Conservation (phyloP, 2,329 filamentous ascomycete species). For the Fusarium anthophilum region DNA sequence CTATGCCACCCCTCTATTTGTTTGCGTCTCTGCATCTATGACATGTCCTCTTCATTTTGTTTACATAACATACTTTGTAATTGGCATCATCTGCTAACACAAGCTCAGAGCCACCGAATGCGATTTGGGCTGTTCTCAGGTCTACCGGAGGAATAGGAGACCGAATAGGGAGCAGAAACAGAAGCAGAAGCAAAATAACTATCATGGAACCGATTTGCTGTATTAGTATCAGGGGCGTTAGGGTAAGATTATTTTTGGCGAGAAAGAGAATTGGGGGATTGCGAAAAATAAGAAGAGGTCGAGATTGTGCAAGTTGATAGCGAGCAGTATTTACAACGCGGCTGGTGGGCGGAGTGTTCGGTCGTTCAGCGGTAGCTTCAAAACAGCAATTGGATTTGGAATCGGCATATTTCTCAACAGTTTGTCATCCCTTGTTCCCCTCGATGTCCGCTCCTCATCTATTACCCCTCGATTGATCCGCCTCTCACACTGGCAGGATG, state of each 20-base stretch:
- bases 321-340: constrained; percentile 49
- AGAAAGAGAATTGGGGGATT: constrained; percentile 36
- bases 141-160: constrained; percentile 65
- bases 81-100: constrained; percentile 38
- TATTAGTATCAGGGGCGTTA: constrained; percentile 41
- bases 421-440: not conserved
- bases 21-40: not conserved
- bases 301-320: constrained; percentile 47
- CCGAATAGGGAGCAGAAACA: not conserved
- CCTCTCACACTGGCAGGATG: not conserved
- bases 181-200: constrained; percentile 15
- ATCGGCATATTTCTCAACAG: constrained; percentile 36
- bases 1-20: not conserved
- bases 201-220: constrained; percentile 30
- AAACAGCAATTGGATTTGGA: constrained; percentile 46
- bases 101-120: constrained; percentile 76
- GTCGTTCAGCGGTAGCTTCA: constrained; percentile 45
- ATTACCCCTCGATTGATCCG: not conserved
- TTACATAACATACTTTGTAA: not conserved
- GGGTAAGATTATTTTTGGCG: constrained; percentile 35
- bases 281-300: constrained; percentile 35
- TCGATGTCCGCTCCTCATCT: not conserved
- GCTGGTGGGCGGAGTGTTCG: constrained; percentile 40
- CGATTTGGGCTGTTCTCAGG: constrained; percentile 79
- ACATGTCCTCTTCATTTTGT: not conserved